Evolutionary conservation across 768 basidiomycete genomes (phyloP).

Genomic region (Chalciporus pseudorubinellus): DNA sequence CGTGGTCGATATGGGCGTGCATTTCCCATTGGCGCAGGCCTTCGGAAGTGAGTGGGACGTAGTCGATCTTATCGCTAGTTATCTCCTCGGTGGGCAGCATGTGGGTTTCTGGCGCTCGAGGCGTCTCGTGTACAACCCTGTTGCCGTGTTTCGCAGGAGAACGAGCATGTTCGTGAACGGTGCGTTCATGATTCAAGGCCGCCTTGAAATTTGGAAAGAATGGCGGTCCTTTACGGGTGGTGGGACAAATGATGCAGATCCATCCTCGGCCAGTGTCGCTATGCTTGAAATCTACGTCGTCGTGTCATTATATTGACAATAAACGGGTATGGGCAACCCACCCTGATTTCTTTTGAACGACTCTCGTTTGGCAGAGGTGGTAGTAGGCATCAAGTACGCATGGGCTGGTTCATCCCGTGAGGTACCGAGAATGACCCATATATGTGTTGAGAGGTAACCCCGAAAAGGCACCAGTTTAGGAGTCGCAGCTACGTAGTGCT

Average conservation of each 20-base stretch:
- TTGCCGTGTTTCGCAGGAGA: constrained; percentile 4
- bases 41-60: constrained; percentile 30
- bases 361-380: constrained; percentile 18
- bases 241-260: constrained; percentile 34
- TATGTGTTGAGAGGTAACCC: constrained; percentile 13
- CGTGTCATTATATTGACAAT: neutral
- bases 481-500: constrained; percentile 7
- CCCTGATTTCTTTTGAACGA: constrained; percentile 21
- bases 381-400: constrained; percentile 21
- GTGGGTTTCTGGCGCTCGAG: constrained; percentile 6
- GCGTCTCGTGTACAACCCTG: neutral
- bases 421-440: neutral
- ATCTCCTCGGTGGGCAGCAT: constrained; percentile 17
- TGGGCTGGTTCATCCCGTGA: constrained; percentile 9
- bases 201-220: constrained; percentile 26
- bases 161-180: constrained; percentile 16
- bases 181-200: constrained; percentile 34
- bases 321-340: constrained; percentile 4
- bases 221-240: constrained; percentile 15
- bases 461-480: constrained; percentile 5
- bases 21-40: constrained; percentile 29
- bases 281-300: constrained; percentile 25
- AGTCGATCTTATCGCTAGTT: constrained; percentile 30
- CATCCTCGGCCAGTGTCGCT: constrained; percentile 29
- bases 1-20: constrained; percentile 42